Base-by-base conservation (phyloP, 2,329 filamentous ascomycete genomes). In the Ascochyta clinopodiicola region DNA sequence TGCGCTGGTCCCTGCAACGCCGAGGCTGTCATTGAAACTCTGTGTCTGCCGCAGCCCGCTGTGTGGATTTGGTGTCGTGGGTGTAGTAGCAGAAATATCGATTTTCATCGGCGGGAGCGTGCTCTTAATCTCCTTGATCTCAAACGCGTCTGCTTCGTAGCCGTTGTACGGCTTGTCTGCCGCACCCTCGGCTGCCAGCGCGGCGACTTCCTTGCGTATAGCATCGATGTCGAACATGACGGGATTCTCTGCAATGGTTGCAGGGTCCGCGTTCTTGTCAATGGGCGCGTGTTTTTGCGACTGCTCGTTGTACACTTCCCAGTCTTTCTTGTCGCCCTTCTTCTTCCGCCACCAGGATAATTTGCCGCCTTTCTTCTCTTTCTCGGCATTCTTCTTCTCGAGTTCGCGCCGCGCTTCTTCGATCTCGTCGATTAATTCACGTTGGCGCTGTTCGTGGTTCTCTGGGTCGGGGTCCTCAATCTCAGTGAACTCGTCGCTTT, bases 401-500 rank as follows among this genome's bases (percentile, higher is more conserved):
- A 96, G 83, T 68, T 95, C 87, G 71, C 89, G 92, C 34, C 95
- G 86, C 6, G 95, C 95, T 76, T 96, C 93, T 73, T 98, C 94
- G 47, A 99, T 96, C 77, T 99, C 95, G 67, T 90, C 92, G 72
- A 99, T 96, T 37, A 99, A 84, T 76, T 98, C 94, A 51, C 92
- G 85, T 76, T 99, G 95, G 43, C 93, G 84, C 72, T 92, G 84
- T 45, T 86, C 84, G 76, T 98, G 94, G 64, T 96, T 94, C 0
- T 98, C 95, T 0, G 95, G 95, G 69, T 99, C 95, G 0, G 95
- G 92, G 64, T 99, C 95, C 73, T 98, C 95, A 57, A 99, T 98
- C 76, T 99, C 95, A 1, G 86, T 88, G 71, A 98, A 99, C 72
- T 98, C 94, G 66, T 97, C 92, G 61, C 89, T 93, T 69, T 96